Base-by-base conservation (phyloP, 1,284 basidiomycete species). In the Austropuccinia psidii region DNA sequence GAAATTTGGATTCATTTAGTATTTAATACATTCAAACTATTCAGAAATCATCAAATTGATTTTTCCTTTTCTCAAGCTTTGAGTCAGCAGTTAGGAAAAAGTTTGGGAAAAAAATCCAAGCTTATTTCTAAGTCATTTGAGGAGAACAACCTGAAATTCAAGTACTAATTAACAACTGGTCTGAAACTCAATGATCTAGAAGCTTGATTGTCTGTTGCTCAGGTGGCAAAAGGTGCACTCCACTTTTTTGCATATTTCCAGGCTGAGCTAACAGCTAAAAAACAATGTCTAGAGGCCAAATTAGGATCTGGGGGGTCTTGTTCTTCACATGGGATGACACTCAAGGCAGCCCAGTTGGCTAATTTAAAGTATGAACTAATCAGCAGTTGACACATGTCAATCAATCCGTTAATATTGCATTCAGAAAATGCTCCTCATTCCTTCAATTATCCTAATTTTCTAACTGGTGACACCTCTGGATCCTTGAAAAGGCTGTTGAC, bases 61-160 rank as follows among this genome's bases (percentile, higher is more conserved):
- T 95, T 95, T 0, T 97, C 93, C n/a, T n/a, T n/a, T n/a, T n/a
- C n/a, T n/a, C n/a, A n/a, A 79, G 76, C 85, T 0, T 85, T 90
- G 24, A 95, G 92, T 5, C 80, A 83, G 6, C 86, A 86, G 70
- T 85, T 89, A 7, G 86, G 96, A 39, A 88, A 88, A 77, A 84
- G 84, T 21, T 96, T 98, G 79, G 86, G 96, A 0, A 74, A 89
- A 90, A 77, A 98, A 97, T 57, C 69, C 43, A 58, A 72, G 15
- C 37, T 61, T 17, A 62, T 72, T 15, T 24, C 33, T 9, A 72
- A 72, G 54, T 72, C 69, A 27, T 7, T 45, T 21, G 47, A 35
- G 19, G 69, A 72, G 50, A 58, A 72, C 54, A 39, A 41, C 19
- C 33, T 72, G 17, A 57, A 58, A 13, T 31, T 31, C 13, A 60